These are phyloP conservation scores for Pichia sp. DNA, from an alignment of 1,139 yeast species.

Conservation along the genomic window DNA sequence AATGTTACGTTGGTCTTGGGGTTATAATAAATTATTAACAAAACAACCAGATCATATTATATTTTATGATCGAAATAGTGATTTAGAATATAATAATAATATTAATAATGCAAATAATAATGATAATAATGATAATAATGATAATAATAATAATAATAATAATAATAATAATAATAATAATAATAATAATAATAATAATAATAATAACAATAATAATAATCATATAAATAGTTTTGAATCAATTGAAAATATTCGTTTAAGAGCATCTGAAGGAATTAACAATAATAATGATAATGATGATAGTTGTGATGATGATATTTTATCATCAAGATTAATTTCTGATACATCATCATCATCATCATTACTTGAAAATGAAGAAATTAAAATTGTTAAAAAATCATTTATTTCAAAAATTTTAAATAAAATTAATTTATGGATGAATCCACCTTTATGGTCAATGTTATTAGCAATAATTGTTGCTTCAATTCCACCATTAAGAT, in stretches of 20 bases:
- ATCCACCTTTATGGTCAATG: constrained; percentile 96
- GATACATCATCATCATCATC: neutral
- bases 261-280: neutral
- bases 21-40: constrained; percentile 67
- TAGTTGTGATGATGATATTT: constrained; percentile 6
- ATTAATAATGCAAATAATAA: neutral
- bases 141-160: neutral
- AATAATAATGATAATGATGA: neutral
- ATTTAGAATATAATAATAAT: constrained; percentile 6
- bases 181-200: neutral
- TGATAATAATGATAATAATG: no score
- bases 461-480: constrained; percentile 77
- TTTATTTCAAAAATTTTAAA: constrained; percentile 1
- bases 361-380: neutral
- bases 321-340: neutral
- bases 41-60: constrained; percentile 37
- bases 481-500: constrained; percentile 63
- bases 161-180: neutral
- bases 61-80: constrained; percentile 12
- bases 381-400: neutral
- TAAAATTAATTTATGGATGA: constrained; percentile 43
- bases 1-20: constrained; percentile 86
- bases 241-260: neutral
- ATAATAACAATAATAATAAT: constrained; percentile 1
- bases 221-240: constrained; percentile 1